These are phyloP conservation scores for Vaccinium vitisidaea DNA, from an alignment of 148 eudicot genomes.

Conservation along the genomic window DNA sequence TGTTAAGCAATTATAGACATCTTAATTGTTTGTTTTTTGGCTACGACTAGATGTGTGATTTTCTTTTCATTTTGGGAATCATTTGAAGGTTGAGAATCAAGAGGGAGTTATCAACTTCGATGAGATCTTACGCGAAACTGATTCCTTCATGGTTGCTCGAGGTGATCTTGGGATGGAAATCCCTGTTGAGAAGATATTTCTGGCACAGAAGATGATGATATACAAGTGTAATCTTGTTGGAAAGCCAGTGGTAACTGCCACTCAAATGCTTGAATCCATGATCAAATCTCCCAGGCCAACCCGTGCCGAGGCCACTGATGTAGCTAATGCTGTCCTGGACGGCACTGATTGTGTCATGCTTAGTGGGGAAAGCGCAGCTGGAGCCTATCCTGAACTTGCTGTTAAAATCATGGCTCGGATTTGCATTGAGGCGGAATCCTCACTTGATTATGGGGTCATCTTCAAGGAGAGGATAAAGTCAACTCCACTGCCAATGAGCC, in stretches of 20 bases:
- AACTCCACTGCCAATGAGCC: constrained; percentile 87
- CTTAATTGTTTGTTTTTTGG: not conserved
- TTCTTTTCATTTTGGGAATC: not conserved
- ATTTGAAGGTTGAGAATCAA: constrained; percentile 71
- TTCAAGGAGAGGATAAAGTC: constrained; percentile 68
- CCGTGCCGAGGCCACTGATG: constrained; percentile 83
- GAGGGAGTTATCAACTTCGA: constrained; percentile 87
- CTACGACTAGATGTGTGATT: not conserved
- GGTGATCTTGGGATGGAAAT: constrained; percentile 95
- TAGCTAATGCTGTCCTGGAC: constrained; percentile 78
- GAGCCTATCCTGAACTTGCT: constrained; percentile 84
- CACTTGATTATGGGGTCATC: constrained; percentile 61
- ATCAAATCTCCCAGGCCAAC: constrained; percentile 78
- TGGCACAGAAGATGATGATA: constrained; percentile 88
- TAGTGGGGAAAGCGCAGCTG: constrained; percentile 84
- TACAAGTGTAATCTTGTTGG: constrained; percentile 84
- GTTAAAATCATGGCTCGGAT: constrained; percentile 82
- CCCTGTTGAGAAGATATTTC: constrained; percentile 83
- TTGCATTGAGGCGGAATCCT: constrained; percentile 79
- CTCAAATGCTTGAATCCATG: constrained; percentile 88
- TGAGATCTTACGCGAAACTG: constrained; percentile 74
- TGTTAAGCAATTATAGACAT: not conserved
- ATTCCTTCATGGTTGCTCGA: constrained; percentile 90
- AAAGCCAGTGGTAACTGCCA: constrained; percentile 81
- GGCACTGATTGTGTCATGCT: constrained; percentile 89